Base-by-base conservation (phyloP, 345 rosid species). In the Gossypium rotundifolium region DNA sequence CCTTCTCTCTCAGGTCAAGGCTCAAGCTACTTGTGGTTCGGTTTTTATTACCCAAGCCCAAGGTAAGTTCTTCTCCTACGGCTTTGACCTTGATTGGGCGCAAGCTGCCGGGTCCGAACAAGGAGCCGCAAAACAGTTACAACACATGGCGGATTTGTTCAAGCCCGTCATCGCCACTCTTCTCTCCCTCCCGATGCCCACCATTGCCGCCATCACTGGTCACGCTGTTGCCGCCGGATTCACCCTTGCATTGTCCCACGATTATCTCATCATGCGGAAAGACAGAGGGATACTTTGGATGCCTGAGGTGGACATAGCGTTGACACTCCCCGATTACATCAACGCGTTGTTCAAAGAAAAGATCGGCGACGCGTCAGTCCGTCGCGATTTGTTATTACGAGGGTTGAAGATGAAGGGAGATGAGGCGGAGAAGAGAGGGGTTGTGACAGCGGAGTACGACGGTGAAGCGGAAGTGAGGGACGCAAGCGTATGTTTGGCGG, bases 41-140 rank as follows among this genome's bases (percentile, higher is more conserved):
- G 90, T 77, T 20, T 93, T 91, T 14, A 76, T 91, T 84, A 90
- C 93, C 63, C 85, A 86, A 25, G 77, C 96, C 46, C 73, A 86
- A 11, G 98, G 97, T 11, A 88, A 79, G 74, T 93, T 88, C 88
- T 93, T 91, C 88, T 93, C 97, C 75, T 91, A 93, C 74, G 97
- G 98, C 62, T 89, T 80, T 77, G 97, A 91, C 80, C 84, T 91
- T 66, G 81, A 75, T 45, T 84, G 90, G 85, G 88, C 89, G 58
- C 33, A 71, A 25, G 20, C 83, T 23, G 57, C 72, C 57, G 78
- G 62, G 1, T 75, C 86, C 66, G 38, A 74, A 42, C 9, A 20
- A 18, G 87, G 83, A 8, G 61, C 62, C 76, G 1, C 1, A 14
- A 10, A 65, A 33, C 51, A 63, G 18, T 22, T 64, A 49, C 1